Evolutionary conservation across 768 basidiomycete genomes (phyloP).

Genomic region (Lactifluus rugatus): DNA sequence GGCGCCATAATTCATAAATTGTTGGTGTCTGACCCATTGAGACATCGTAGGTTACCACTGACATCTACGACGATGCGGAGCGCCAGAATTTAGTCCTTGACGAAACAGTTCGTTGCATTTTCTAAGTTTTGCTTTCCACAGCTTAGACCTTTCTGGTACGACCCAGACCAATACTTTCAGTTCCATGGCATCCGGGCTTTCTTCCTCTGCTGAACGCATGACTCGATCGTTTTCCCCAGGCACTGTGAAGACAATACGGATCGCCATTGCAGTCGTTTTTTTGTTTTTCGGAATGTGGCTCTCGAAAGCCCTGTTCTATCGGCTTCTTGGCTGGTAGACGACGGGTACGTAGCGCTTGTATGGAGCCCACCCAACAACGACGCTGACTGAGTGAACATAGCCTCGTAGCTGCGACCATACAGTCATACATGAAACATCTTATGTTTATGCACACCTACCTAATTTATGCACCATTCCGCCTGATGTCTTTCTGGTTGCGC

Average conservation of each 20-base stretch:
- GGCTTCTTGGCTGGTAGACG: conserved; percentile 11
- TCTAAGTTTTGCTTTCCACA: neutral
- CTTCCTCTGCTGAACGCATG: conserved; percentile 26
- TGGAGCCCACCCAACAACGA: neutral
- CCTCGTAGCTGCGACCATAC: neutral
- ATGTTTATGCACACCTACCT: neutral
- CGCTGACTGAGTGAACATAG: neutral
- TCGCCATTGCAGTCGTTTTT: conserved; percentile 21
- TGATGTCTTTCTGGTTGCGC: neutral
- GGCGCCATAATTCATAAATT: neutral
- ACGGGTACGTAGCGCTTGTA: neutral
- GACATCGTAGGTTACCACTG: conserved; percentile 60
- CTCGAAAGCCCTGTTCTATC: conserved; percentile 22
- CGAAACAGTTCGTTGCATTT: conserved; percentile 45
- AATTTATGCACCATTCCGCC: conserved; percentile 1
- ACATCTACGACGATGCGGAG: conserved; percentile 80
- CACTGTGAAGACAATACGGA: conserved; percentile 19
- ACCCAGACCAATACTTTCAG: conserved; percentile 27
- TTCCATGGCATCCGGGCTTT: conserved; percentile 25
- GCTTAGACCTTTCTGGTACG: neutral
- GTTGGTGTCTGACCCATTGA: neutral
- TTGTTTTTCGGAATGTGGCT: conserved; percentile 28
- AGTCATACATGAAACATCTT: neutral
- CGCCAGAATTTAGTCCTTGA: conserved; percentile 72
- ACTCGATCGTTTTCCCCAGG: conserved; percentile 27